Evolutionary conservation across 2,329 filamentous ascomycete genomes (phyloP).

Genomic region (Phyllosticta ampelicida): DNA sequence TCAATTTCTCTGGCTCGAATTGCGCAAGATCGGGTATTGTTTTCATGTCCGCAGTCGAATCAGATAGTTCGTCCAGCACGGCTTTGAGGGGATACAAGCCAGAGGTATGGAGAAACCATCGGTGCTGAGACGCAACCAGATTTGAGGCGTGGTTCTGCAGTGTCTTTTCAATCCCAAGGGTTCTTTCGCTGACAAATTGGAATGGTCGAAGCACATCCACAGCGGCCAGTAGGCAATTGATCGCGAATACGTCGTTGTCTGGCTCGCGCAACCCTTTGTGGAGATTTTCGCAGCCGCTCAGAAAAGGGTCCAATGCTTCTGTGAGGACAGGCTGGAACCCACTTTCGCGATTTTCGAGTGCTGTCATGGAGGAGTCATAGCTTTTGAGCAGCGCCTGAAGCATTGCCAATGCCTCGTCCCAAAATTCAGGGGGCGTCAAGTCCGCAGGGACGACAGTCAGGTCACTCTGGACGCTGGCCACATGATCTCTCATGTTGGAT

Average conservation of each 20-base stretch:
- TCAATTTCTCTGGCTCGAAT: slow-evolving; percentile 52
- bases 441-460: slow-evolving; percentile 60
- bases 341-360: slow-evolving; percentile 44
- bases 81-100: slow-evolving; percentile 56
- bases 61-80: slow-evolving; percentile 39
- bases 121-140: slow-evolving; percentile 57
- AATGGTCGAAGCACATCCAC: slow-evolving; percentile 46
- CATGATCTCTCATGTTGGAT: slow-evolving; percentile 67
- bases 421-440: slow-evolving; percentile 66
- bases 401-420: slow-evolving; percentile 69
- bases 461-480: slow-evolving; percentile 62
- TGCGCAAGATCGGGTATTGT: slow-evolving; percentile 44
- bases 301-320: slow-evolving; percentile 77
- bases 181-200: slow-evolving; percentile 51
- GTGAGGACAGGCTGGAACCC: slow-evolving; percentile 65
- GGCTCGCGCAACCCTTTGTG: slow-evolving; percentile 50
- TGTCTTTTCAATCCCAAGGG: slow-evolving; percentile 45
- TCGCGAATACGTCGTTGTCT: slow-evolving; percentile 54
- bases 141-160: slow-evolving; percentile 46
- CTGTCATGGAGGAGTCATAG: slow-evolving; percentile 68
- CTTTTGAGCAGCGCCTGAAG: slow-evolving; percentile 72
- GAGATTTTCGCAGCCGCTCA: slow-evolving; percentile 63
- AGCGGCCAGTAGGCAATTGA: slow-evolving; percentile 59
- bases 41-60: slow-evolving; percentile 40
- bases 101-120: slow-evolving; percentile 63